Evolutionary conservation across 345 rosid species (phyloP), one percentile per base, ranked within the genome.

Genomic region (Durio zibethinus): DNA sequence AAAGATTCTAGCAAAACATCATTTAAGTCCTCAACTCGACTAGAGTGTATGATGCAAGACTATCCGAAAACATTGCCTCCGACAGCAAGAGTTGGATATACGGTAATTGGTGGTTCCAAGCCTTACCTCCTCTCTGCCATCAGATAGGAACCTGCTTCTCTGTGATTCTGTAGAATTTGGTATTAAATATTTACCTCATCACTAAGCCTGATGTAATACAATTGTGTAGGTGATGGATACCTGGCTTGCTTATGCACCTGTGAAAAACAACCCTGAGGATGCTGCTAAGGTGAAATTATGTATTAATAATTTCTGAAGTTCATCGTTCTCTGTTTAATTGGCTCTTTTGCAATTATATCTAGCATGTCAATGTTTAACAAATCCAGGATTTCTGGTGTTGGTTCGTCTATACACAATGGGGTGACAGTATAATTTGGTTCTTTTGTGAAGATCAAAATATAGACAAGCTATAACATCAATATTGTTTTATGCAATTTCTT

Each of bases 1-100:
- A 93, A 93, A 85, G 98, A 93, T 90, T 88, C 93, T 35, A 92
- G 85, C 82, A 96, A 93, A 87, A 87, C 98, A 76, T 82, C 90
- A 63, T 69, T 69, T 8, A 69, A 27, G 73, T 45, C 73, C 73
- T 69, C 40, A 47, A 69, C 73, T 25, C 23, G 98, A 53, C 87
- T 96, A 42, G 98, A 96, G 82, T 96, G 99, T 73, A 93, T 92
- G 99, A 96, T 96, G 99, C 99, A 93, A 87, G 98, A 96, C 82
- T 93, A 96, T 85, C 97, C 97, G 63, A 93, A 93, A 83, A 96
- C 99, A 65, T 78, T 96, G 83, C 92, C 98, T 59, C 90, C 98
- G 53, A 74, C 97, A 23, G 91, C 97, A 79, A 79, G 89, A 66
- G 97, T 93, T 83, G 99, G 99, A 75, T 95, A 92, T 82, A 92